Evolutionary conservation across 441 rosid species (phyloP).

Genomic region (Pelargonium citronellum): DNA sequence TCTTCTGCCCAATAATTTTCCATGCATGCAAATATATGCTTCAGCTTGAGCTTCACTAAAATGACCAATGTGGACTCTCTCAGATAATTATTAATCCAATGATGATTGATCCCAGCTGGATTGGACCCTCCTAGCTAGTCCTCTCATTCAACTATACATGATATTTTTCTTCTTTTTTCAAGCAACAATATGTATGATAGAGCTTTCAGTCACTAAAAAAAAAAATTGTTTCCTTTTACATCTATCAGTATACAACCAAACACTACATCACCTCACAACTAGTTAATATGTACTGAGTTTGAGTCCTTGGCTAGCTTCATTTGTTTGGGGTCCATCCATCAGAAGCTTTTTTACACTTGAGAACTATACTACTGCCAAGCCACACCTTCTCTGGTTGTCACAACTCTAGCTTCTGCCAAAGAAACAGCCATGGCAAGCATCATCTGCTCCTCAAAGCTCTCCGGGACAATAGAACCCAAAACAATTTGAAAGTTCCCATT

Average conservation of each 20-base stretch:
- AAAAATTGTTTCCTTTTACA: neutral
- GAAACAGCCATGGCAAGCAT: conserved; percentile 94
- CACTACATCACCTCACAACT: neutral
- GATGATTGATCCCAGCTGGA: too few species aligned
- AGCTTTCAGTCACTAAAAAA: conserved; percentile 8
- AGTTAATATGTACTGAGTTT: too few species aligned
- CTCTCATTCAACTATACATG: too few species aligned
- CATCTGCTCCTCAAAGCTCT: conserved; percentile 92
- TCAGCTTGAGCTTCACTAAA: too few species aligned
- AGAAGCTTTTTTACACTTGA: neutral
- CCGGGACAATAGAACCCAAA: conserved; percentile 53
- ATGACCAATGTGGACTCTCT: too few species aligned
- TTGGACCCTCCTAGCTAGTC: too few species aligned
- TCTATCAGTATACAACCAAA: neutral
- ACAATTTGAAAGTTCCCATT: conserved; percentile 34
- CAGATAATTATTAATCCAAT: too few species aligned
- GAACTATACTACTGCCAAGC: conserved; percentile 56
- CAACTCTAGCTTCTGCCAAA: conserved; percentile 68
- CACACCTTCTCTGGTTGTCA: conserved; percentile 43
- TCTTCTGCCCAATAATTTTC: too few species aligned
- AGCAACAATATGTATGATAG: too few species aligned
- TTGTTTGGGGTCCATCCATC: neutral
- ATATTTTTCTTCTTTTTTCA: too few species aligned
- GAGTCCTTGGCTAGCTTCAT: too few species aligned
- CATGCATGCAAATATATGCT: too few species aligned